Evolutionary conservation across 345 rosid species (phyloP).

Genomic region (Salix viminalis): DNA sequence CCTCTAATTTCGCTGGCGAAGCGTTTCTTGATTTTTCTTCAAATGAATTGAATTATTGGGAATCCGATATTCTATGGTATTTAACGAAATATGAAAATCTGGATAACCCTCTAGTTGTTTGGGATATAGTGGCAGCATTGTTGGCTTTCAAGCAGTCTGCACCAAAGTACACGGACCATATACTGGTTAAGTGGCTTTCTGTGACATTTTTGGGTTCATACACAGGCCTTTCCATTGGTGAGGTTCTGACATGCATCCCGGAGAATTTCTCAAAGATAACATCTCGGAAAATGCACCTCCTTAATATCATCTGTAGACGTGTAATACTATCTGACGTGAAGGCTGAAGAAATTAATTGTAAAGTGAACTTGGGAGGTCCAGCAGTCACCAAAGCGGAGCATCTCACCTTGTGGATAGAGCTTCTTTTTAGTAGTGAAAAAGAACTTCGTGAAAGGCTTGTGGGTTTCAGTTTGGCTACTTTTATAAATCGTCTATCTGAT

Average conservation of each 20-base stretch:
- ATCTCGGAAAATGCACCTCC: constrained; percentile 68
- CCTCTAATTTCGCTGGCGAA: constrained; percentile 25
- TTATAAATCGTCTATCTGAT: constrained; percentile 21
- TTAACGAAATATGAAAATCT: constrained; percentile 47
- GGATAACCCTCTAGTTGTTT: constrained; percentile 58
- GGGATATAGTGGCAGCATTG: constrained; percentile 78
- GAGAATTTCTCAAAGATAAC: constrained; percentile 42
- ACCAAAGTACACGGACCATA: constrained; percentile 52
- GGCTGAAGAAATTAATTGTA: constrained; percentile 51
- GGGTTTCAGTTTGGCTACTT: constrained; percentile 54
- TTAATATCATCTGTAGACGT: constrained; percentile 65
- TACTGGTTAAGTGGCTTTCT: constrained; percentile 67
- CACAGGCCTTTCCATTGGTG: constrained; percentile 35
- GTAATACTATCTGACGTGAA: constrained; percentile 52
- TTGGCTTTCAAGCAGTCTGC: constrained; percentile 57
- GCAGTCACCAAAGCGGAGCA: constrained; percentile 32
- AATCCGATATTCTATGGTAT: constrained; percentile 62
- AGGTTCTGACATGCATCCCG: constrained; percentile 37
- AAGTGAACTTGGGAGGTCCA: constrained; percentile 25
- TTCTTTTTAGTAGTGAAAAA: constrained; percentile 61
- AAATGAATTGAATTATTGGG: constrained; percentile 60
- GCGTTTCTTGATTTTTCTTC: constrained; percentile 43
- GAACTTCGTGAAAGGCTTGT: constrained; percentile 83
- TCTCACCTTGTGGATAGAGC: constrained; percentile 45
- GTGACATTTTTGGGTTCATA: constrained; percentile 38